phyloP scores from a whole-genome alignment of 2,329 filamentous ascomycete genomes.

The Aspergillus ibericus region DNA sequence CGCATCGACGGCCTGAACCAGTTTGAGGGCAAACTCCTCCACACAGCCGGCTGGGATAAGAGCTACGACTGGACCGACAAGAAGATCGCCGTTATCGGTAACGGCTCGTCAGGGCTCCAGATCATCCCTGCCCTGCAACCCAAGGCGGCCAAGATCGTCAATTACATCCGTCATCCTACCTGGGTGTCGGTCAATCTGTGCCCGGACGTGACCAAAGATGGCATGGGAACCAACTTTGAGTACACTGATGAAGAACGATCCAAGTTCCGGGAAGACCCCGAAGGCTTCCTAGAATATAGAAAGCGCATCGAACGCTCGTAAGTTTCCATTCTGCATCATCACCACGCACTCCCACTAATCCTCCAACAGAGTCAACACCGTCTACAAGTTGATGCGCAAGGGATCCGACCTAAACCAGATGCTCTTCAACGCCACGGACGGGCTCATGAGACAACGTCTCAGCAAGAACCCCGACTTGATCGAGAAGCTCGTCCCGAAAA shows the following conservation, averaged over 20 bases:
- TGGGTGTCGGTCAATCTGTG: slow-evolving; percentile 27
- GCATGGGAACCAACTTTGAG: slow-evolving; percentile 22
- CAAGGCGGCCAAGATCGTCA: slow-evolving; percentile 22
- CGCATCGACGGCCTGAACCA: slow-evolving; percentile 23
- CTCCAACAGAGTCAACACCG: slow-evolving; percentile 10
- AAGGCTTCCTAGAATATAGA: slow-evolving; percentile 19
- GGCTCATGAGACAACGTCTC: slow-evolving; percentile 23
- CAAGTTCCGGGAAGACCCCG: slow-evolving; percentile 19
- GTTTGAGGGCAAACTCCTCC: slow-evolving; percentile 38
- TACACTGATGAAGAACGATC: slow-evolving; percentile 26
- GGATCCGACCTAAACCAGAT: slow-evolving; percentile 11
- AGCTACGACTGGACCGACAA: slow-evolving; percentile 24
- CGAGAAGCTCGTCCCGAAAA: slow-evolving; percentile 26
- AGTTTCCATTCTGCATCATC: background rate
- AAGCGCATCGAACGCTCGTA: slow-evolving; percentile 24
- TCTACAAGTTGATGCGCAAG: slow-evolving; percentile 17
- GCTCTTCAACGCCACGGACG: background rate
- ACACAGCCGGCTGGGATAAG: slow-evolving; percentile 42
- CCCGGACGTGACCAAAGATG: slow-evolving; percentile 24
- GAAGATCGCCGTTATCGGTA: slow-evolving; percentile 35
- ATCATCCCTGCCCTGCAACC: slow-evolving; percentile 17
- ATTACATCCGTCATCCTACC: slow-evolving; percentile 31
- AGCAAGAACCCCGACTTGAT: slow-evolving; percentile 17
- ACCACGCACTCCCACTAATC: background rate
- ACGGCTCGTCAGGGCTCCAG: slow-evolving; percentile 34